Percentiles rank a stretch among this genome's conserved stretches.
Evolutionary conservation across 306 rosid genomes (phyloP).

Genomic region (Dryas alaskensis): DNA sequence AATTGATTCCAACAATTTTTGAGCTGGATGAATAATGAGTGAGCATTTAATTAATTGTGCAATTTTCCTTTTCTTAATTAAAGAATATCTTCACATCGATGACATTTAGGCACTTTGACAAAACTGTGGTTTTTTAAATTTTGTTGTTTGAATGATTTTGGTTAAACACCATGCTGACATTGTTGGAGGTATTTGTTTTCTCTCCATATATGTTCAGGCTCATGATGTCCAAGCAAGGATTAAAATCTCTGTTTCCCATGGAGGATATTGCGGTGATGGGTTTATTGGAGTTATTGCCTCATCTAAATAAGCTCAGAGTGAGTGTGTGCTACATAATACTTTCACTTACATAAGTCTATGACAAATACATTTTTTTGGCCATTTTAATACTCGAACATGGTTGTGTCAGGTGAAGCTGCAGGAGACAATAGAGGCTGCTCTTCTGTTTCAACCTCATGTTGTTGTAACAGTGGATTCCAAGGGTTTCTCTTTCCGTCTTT

Average conservation of each 20-base stretch:
- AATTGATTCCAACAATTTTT: neutral
- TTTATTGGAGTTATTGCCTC: constrained; percentile 83
- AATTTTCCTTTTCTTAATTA: neutral
- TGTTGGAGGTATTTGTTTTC: neutral
- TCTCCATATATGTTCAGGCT: constrained; percentile 45
- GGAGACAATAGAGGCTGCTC: constrained; percentile 71
- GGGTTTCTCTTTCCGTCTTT: constrained; percentile 85
- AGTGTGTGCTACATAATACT: constrained; percentile 34
- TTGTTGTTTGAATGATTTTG: neutral
- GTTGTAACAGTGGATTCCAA: constrained; percentile 78
- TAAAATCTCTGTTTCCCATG: constrained; percentile 65
- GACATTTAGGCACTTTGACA: neutral
- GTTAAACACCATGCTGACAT: neutral
- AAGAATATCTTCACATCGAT: neutral
- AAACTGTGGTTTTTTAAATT: neutral
- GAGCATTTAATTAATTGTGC: neutral
- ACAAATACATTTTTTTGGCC: neutral
- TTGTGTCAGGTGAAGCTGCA: constrained; percentile 61
- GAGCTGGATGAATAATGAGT: neutral
- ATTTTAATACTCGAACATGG: constrained; percentile 15
- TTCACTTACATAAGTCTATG: neutral
- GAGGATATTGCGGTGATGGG: constrained; percentile 95
- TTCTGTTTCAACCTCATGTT: constrained; percentile 73
- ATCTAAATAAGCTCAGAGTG: constrained; percentile 64
- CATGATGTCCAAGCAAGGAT: constrained; percentile 70